A percentile compares a stretch with the other conserved stretches of the same genome.
phyloP scores from a whole-genome alignment of 768 basidiomycete species.

The Trametes punicea region DNA sequence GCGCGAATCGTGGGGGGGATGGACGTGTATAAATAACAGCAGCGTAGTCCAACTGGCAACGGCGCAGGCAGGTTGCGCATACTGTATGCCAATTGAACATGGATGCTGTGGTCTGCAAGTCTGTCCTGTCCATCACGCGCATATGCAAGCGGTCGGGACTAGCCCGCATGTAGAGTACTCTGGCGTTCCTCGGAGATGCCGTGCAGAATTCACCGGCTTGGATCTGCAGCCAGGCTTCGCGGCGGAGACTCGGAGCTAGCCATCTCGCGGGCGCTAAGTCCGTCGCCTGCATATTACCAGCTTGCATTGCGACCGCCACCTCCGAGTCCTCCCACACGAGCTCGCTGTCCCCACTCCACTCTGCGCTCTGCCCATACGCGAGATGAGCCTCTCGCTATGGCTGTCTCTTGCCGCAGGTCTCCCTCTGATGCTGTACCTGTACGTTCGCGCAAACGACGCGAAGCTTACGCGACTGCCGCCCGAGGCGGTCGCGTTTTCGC shows the following conservation, averaged over 20 bases:
- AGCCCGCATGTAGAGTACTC: background rate
- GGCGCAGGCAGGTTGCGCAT: no score
- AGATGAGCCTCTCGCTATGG: conserved; percentile 9
- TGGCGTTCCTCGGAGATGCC: background rate
- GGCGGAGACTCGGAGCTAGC: background rate
- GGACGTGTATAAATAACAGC: no score
- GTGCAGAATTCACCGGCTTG: background rate
- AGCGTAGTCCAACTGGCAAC: no score
- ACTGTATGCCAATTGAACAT: no score
- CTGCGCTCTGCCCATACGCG: background rate
- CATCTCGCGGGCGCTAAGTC: background rate
- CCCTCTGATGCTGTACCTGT: conserved; percentile 32
- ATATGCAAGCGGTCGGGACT: no score
- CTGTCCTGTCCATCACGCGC: no score
- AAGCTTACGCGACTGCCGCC: conserved; percentile 49
- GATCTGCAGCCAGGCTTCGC: background rate
- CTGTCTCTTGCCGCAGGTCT: conserved; percentile 13
- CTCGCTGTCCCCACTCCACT: background rate
- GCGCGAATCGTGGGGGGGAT: no score
- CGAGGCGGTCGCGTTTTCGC: conserved; percentile 47
- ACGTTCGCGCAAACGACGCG: conserved; percentile 51
- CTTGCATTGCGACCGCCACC: background rate
- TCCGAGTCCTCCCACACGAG: background rate
- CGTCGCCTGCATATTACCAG: background rate
- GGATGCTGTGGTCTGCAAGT: no score